These are phyloP conservation scores for Cercis canadensis DNA, from an alignment of 306 rosid species.

Conservation along the genomic window DNA sequence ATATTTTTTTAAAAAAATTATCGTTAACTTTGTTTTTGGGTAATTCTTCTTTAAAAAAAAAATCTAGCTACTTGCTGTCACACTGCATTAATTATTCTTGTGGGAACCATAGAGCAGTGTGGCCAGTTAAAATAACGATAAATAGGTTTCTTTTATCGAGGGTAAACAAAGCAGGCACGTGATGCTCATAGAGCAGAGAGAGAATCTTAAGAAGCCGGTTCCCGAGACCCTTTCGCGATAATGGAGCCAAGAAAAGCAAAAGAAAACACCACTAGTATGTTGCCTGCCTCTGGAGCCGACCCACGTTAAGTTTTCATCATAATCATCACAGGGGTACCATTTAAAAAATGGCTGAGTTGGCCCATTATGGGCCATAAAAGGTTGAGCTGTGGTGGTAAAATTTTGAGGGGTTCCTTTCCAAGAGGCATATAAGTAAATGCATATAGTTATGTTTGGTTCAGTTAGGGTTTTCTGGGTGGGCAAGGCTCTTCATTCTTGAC, in stretches of 20 bases:
- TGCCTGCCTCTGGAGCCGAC: too few relatives aligned
- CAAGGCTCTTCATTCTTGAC: neutral
- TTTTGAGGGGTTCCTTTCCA: neutral
- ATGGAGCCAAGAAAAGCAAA: slow-evolving; percentile 25
- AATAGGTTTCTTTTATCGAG: slow-evolving; percentile 12
- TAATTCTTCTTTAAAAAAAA: too few relatives aligned
- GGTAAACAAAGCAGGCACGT: slow-evolving; percentile 46
- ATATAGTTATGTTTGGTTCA: neutral
- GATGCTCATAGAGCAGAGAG: slow-evolving; percentile 22
- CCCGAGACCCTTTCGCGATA: slow-evolving; percentile 44
- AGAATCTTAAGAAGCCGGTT: slow-evolving; percentile 57
- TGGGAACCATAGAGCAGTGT: too few relatives aligned
- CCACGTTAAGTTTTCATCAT: slow-evolving; percentile 15
- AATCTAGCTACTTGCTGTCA: too few relatives aligned
- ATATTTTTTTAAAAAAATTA: neutral
- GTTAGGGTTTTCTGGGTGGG: neutral
- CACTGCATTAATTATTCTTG: too few relatives aligned
- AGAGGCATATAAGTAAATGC: slow-evolving; percentile 3
- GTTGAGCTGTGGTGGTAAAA: slow-evolving; percentile 3
- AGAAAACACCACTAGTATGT: too few relatives aligned
- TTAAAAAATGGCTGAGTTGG: neutral
- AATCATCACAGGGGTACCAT: neutral
- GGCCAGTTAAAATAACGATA: neutral
- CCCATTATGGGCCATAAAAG: neutral
- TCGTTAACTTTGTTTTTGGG: neutral